These are phyloP conservation scores for Microbotryum scabiosae DNA, from an alignment of 1,284 basidiomycete species.

Conservation along the genomic window DNA sequence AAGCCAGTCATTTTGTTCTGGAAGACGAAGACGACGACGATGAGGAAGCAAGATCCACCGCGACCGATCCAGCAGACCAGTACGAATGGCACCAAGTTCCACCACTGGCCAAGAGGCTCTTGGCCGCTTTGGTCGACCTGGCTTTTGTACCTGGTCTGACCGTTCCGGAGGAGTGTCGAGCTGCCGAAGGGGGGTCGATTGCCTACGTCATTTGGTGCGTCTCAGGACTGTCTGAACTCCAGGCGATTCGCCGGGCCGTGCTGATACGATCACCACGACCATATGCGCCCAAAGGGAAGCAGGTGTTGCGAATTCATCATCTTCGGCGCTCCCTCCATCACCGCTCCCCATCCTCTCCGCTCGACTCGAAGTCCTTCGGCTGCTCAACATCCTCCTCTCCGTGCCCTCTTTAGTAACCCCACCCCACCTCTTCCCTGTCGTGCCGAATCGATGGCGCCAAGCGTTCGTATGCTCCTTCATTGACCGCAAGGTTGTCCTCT, in stretches of 20 bases:
- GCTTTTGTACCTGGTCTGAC: conserved; percentile 88
- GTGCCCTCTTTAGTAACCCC: conserved; percentile 58
- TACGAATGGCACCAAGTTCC: conserved; percentile 48
- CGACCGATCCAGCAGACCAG: conserved; percentile 13
- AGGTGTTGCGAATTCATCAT: conserved; percentile 15
- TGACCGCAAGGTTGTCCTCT: conserved; percentile 46
- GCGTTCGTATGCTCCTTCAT: conserved; percentile 39
- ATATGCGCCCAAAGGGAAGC: conserved; percentile 17
- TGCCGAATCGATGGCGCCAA: conserved; percentile 65
- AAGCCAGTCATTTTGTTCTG: conserved; percentile 40
- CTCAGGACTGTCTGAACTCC: neutral
- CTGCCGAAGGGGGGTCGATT: conserved; percentile 59
- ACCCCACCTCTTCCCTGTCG: conserved; percentile 66
- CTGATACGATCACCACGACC: conserved; percentile 12
- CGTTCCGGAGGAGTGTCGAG: conserved; percentile 62
- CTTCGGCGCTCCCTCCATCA: neutral
- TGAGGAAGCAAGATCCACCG: conserved; percentile 1
- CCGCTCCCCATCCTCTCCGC: conserved; percentile 2
- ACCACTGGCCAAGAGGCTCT: conserved; percentile 66
- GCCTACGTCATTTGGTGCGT: conserved; percentile 73
- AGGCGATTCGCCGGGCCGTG: conserved; percentile 5
- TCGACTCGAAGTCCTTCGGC: conserved; percentile 35
- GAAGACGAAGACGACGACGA: conserved; percentile 57
- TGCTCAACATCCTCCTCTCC: conserved; percentile 74
- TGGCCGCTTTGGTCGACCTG: conserved; percentile 68